A percentile compares a stretch with the other conserved stretches of the same genome.
Conservation (phyloP, 768 basidiomycete genomes). For the Imleria badia region DNA sequence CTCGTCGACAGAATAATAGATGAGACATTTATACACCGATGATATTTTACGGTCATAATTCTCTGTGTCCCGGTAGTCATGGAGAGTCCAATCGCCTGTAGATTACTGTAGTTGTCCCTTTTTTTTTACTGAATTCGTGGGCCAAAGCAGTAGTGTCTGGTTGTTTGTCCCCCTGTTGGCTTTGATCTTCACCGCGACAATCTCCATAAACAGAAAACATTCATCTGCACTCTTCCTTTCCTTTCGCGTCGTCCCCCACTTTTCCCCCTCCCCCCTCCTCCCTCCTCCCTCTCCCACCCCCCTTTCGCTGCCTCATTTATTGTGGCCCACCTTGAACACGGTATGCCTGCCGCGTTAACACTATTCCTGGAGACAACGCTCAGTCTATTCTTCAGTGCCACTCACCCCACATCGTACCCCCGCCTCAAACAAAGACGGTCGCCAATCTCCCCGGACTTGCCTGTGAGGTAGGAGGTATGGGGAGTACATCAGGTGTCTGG, state of each 20-base stretch:
- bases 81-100: neutral
- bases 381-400: neutral
- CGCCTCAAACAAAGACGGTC: neutral
- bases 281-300: neutral
- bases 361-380: neutral
- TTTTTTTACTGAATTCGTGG: neutral
- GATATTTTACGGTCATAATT: neutral
- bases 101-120: neutral
- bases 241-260: neutral
- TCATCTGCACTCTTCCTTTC: neutral
- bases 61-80: neutral
- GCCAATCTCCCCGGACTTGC: neutral
- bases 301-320: neutral
- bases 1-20: constrained; percentile 9
- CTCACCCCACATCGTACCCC: neutral
- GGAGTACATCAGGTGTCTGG: too few relatives aligned
- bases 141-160: neutral
- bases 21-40: constrained; percentile 13
- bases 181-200: constrained; percentile 11
- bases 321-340: neutral
- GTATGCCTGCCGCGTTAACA: neutral
- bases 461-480: too few relatives aligned
- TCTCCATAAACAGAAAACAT: constrained; percentile 15
- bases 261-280: neutral
- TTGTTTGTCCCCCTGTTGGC: constrained; percentile 10